Evolutionary conservation across 2,329 filamentous ascomycete genomes (phyloP), one percentile per base, ranked within the genome.

Genomic region (Zasmidium citrigriseum): DNA sequence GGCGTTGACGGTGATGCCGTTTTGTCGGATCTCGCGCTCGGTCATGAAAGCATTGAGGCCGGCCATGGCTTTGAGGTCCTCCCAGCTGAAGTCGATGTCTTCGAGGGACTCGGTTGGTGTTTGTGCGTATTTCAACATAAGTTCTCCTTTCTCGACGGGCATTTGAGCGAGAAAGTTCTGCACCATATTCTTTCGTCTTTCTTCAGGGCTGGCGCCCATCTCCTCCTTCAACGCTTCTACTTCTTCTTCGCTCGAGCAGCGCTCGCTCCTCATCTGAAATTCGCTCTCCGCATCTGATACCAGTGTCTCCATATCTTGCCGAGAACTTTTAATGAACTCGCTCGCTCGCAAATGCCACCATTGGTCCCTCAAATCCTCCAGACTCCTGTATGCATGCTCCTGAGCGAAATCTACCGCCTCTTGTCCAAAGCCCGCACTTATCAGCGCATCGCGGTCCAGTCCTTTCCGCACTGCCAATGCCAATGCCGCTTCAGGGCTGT

Each of bases 1-100:
- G 20, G 67, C 65, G 25, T 65, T 58, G 22, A 72, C 50, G 5
- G 67, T 67, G 53, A 72, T 66, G 50, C 70, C 69, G 50, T 71
- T 64, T 21, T 61, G 60, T 38, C 62, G 57, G 25, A 73, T 59
- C 46, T 72, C 66, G 11, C 55, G 61, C 48, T 65, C 64, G 25
- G 59, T 54, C n/a, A 63, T 52, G 29, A 62, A 61, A 5, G 54
- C 51, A 11, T 56, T 38, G 18, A 58, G 41, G 44, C 60, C 60
- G 53, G 59, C 61, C 14, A 68, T 48, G 9, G 65, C 48, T 24
- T 54, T 46, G 4, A 64, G 46, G 4, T 61, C 60, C 4, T 52
- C 52, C 20, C 56, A 34, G 34, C 65, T 59, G 45, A 66, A 63
- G 21, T 55, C 57, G 47, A 59, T 62, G 3, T 46, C 51, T 23